These are phyloP conservation scores for Geosiphon pyriformis DNA, from an alignment of 192 early-diverging fungal genomes.

Conservation along the genomic window DNA sequence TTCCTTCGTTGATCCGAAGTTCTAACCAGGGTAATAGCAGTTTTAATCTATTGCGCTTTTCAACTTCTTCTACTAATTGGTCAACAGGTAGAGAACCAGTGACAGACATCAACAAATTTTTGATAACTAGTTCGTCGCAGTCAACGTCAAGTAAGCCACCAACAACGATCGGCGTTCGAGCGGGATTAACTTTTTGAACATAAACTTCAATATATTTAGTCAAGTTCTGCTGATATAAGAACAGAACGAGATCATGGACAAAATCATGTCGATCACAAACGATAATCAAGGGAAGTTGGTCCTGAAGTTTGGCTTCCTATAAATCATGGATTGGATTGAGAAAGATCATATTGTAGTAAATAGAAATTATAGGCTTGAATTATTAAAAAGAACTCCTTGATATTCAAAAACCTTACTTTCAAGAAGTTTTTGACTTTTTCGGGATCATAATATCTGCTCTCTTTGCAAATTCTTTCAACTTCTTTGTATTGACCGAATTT, in stretches of 20 bases:
- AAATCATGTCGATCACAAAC: constrained; percentile 97
- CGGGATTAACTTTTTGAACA: constrained; percentile 97
- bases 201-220: constrained; percentile 98
- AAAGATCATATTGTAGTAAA: constrained; percentile 1
- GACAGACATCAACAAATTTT: constrained; percentile 83
- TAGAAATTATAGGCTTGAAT: neutral
- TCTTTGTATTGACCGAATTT: constrained; percentile 92
- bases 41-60: constrained; percentile 97
- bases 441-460: constrained; percentile 93
- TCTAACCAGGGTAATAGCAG: constrained; percentile 93
- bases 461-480: constrained; percentile 94
- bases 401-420: constrained; percentile 46
- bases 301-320: constrained; percentile 85
- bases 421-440: constrained; percentile 99
- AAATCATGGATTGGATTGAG: neutral
- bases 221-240: constrained; percentile 89
- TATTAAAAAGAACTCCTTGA: neutral
- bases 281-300: constrained; percentile 96
- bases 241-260: constrained; percentile 96
- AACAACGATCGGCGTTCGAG: constrained; percentile 89
- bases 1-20: constrained; percentile 79
- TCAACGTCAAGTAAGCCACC: constrained; percentile 98
- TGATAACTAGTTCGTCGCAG: constrained; percentile 92
- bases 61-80: constrained; percentile 81
- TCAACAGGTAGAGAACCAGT: constrained; percentile 78